Percentiles rank a stretch among this genome's conserved stretches.
Conservation (phyloP, 257 asterid species). For the Nicotiana benthamiana region DNA sequence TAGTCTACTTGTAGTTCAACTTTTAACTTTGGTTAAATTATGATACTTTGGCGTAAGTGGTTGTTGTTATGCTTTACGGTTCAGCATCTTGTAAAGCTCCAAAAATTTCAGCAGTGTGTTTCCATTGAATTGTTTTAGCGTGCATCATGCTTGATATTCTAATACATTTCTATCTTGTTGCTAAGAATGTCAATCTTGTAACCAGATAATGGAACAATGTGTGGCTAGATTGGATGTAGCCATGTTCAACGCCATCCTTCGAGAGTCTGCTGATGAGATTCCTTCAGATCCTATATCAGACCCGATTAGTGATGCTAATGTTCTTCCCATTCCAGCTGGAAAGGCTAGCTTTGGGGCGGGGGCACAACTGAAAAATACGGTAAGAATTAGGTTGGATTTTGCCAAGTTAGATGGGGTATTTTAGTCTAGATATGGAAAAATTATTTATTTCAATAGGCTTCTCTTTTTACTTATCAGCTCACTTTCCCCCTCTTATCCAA, state of each 20-base stretch:
- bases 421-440: not conserved
- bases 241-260: constrained; percentile 79
- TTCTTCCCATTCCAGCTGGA: constrained; percentile 78
- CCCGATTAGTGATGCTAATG: constrained; percentile 66
- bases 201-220: constrained; percentile 77
- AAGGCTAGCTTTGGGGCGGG: constrained; percentile 84
- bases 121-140: not conserved
- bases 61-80: not conserved
- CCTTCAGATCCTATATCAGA: constrained; percentile 90
- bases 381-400: constrained; percentile 24
- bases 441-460: not conserved
- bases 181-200: not conserved
- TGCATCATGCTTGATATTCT: not conserved
- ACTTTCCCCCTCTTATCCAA: not conserved
- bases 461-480: not conserved
- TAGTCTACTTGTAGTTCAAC: not conserved
- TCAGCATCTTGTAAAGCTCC: not conserved
- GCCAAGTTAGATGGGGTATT: not conserved
- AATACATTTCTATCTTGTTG: not conserved
- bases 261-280: constrained; percentile 67
- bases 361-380: constrained; percentile 77
- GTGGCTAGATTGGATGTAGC: constrained; percentile 73
- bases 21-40: not conserved
- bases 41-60: not conserved
- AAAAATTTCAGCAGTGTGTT: not conserved